A percentile compares a stretch with the other conserved stretches of the same genome.
These are phyloP conservation scores for Salvia sclarea DNA, from an alignment of 305 asterid species.

Conservation along the genomic window DNA sequence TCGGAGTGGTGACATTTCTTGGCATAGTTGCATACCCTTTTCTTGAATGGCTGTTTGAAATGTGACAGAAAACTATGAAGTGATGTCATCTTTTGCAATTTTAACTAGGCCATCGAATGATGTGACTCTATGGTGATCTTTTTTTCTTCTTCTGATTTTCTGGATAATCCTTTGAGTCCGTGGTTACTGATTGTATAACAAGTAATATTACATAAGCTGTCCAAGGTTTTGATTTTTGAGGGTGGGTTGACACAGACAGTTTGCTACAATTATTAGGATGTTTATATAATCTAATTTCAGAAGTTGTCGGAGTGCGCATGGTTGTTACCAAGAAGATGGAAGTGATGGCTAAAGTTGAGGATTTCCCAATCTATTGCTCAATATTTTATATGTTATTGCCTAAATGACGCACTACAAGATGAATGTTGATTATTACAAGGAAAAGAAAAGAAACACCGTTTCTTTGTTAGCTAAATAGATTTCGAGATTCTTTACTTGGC, in stretches of 20 bases:
- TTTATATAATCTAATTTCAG: slow-evolving; percentile 19
- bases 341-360: slow-evolving; percentile 19
- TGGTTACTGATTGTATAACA: slow-evolving; percentile 4
- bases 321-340: slow-evolving; percentile 6
- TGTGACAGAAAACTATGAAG: background rate
- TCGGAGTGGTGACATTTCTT: slow-evolving; percentile 12
- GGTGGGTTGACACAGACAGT: slow-evolving; percentile 5
- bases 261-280: slow-evolving; percentile 18
- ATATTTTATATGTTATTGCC: background rate
- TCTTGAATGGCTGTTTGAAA: slow-evolving; percentile 11
- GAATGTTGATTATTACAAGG: slow-evolving; percentile 1
- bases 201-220: background rate
- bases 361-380: slow-evolving; percentile 5
- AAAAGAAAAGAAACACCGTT: background rate
- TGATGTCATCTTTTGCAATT: slow-evolving; percentile 6
- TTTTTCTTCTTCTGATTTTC: background rate
- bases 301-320: slow-evolving; percentile 15
- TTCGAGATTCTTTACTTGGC: slow-evolving; percentile 16
- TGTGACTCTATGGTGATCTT: background rate
- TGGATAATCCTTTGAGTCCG: background rate
- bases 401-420: slow-evolving; percentile 10
- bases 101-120: slow-evolving; percentile 9
- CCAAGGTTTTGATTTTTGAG: slow-evolving; percentile 11
- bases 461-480: slow-evolving; percentile 22
- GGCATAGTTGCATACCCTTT: slow-evolving; percentile 5